Conservation (phyloP, 371 early-diverging fungal species). For the Nematocida ironsii region DNA sequence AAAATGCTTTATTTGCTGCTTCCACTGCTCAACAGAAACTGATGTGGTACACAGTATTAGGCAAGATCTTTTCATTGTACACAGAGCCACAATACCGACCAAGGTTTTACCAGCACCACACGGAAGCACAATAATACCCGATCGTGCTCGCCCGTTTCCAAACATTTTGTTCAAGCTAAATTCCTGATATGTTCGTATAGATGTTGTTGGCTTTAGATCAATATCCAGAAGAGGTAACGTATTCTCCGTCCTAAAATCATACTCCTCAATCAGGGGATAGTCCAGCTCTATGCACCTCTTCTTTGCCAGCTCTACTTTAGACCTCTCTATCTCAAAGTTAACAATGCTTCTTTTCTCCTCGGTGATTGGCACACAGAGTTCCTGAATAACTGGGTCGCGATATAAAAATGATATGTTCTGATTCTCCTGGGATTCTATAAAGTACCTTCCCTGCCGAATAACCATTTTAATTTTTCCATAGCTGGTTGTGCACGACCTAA, state of each 20-base stretch:
- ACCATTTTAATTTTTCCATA: conserved; percentile 96
- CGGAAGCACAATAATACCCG: conserved; percentile 97
- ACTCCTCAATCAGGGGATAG: conserved; percentile 95
- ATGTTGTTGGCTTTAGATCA: conserved; percentile 88
- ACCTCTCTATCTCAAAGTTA: conserved; percentile 79
- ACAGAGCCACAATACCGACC: conserved; percentile 97
- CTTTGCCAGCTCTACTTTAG: conserved; percentile 76
- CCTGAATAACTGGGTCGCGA: conserved; percentile 75
- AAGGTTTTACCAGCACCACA: conserved; percentile 98
- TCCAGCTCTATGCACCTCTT: conserved; percentile 87
- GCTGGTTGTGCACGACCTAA: conserved; percentile 81
- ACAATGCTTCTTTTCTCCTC: conserved; percentile 70
- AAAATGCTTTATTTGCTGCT: conserved; percentile 87
- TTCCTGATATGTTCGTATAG: conserved; percentile 94
- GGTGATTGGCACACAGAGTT: conserved; percentile 23
- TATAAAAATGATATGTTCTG: conserved; percentile 79
- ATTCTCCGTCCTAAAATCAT: conserved; percentile 90
- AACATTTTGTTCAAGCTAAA: conserved; percentile 97
- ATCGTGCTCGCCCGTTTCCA: conserved; percentile 89
- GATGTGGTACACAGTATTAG: conserved; percentile 91
- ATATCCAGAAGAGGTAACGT: conserved; percentile 80
- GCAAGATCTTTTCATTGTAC: conserved; percentile 89
- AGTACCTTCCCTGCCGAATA: conserved; percentile 85
- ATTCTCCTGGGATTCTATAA: conserved; percentile 79
- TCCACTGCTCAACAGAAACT: conserved; percentile 98